Evolutionary conservation across 2,329 filamentous ascomycete species (phyloP).

Genomic region (Beauveria rudraprayagi): DNA sequence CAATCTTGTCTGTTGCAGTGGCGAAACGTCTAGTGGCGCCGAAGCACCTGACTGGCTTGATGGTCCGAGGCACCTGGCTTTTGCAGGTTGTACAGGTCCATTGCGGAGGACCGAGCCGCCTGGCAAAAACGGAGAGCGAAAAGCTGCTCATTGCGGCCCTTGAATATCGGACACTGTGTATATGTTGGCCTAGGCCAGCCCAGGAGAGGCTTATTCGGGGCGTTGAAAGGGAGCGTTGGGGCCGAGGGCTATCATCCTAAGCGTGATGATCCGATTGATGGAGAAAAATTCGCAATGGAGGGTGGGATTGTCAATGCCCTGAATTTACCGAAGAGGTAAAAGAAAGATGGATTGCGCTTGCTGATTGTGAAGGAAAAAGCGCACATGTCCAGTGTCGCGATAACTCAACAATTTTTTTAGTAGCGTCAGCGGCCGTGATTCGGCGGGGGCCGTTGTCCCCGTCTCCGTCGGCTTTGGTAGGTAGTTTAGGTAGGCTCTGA

Average conservation of each 20-base stretch:
- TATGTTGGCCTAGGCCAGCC: not conserved
- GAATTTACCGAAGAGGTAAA: not conserved
- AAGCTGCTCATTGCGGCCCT: slow-evolving; percentile 34
- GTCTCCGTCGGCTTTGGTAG: slow-evolving; percentile 5
- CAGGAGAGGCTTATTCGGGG: not conserved
- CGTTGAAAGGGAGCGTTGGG: not conserved
- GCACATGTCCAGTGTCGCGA: not conserved
- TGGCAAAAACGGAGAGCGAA: slow-evolving; percentile 30
- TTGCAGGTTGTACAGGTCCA: slow-evolving; percentile 42
- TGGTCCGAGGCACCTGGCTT: slow-evolving; percentile 27
- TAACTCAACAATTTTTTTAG: slow-evolving; percentile 13
- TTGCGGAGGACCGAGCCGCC: slow-evolving; percentile 29
- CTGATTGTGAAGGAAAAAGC: not conserved
- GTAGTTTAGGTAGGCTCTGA: not conserved
- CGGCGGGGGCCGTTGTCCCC: slow-evolving; percentile 13
- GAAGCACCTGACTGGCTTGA: slow-evolving; percentile 20
- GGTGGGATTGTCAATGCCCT: not conserved
- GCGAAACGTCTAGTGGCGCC: slow-evolving; percentile 23
- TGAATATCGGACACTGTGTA: not conserved
- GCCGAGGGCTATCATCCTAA: slow-evolving; percentile 9
- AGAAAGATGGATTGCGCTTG: not conserved
- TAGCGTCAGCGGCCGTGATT: slow-evolving; percentile 14
- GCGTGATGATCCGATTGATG: not conserved
- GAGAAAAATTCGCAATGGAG: too few relatives aligned
- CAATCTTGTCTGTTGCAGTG: slow-evolving; percentile 16